These are phyloP conservation scores for Didymella pinodella DNA, from an alignment of 2,329 filamentous ascomycete genomes.

Conservation along the genomic window DNA sequence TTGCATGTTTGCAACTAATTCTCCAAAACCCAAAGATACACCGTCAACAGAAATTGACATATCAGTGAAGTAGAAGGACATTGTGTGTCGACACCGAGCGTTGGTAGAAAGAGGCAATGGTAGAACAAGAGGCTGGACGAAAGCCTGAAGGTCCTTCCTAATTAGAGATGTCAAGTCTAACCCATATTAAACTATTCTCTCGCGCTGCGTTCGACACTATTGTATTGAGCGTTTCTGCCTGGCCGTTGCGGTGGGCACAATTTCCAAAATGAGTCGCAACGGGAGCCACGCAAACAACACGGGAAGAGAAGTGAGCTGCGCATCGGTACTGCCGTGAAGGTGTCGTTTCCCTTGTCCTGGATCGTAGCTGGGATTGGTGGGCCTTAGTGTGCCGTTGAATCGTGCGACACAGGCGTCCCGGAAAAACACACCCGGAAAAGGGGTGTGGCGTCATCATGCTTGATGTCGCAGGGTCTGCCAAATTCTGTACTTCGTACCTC, in stretches of 20 bases:
- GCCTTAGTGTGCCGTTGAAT: neutral
- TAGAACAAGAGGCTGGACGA: neutral
- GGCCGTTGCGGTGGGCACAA: neutral
- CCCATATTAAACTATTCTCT: neutral
- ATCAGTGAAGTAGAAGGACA: neutral
- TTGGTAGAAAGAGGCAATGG: neutral
- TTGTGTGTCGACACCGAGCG: neutral
- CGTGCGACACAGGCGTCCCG: neutral
- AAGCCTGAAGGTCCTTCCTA: neutral
- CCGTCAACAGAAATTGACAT: neutral
- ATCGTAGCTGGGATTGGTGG: neutral
- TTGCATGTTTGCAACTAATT: too few relatives aligned
- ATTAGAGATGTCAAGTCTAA: neutral
- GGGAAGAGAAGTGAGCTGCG: neutral
- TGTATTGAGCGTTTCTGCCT: neutral
- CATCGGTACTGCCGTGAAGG: neutral
- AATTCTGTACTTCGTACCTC: neutral
- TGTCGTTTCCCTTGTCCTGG: neutral
- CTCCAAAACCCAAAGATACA: too few relatives aligned
- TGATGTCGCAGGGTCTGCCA: neutral
- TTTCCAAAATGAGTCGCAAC: neutral
- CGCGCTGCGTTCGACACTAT: neutral
- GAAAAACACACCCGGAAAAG: neutral
- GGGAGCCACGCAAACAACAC: neutral
- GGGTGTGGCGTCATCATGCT: neutral